These are phyloP conservation scores for Pichia terricola DNA, from an alignment of 1,139 yeast species.

Conservation along the genomic window DNA sequence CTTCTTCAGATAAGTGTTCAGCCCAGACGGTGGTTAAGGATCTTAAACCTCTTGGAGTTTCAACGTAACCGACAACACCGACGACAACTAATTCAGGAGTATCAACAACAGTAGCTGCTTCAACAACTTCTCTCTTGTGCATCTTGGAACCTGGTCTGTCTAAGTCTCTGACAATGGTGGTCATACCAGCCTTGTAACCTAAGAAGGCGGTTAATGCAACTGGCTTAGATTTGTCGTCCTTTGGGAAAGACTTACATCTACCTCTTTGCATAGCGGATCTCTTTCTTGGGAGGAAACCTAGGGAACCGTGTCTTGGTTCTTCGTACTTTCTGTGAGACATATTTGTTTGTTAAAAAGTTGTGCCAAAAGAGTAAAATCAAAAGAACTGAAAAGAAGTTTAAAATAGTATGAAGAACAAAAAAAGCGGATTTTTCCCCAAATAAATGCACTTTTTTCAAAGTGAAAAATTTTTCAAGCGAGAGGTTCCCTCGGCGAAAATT, in stretches of 20 bases:
- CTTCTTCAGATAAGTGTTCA: slow-evolving; percentile 98
- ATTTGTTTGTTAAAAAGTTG: slow-evolving; percentile 8
- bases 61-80: slow-evolving; percentile 99
- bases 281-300: slow-evolving; percentile 99
- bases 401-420: background rate
- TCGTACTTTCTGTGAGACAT: slow-evolving; percentile 99
- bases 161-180: slow-evolving; percentile 99
- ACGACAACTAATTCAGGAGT: slow-evolving; percentile 98
- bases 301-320: slow-evolving; percentile 99
- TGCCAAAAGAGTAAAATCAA: slow-evolving; percentile 6
- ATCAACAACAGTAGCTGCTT: slow-evolving; percentile 98
- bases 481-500: too few relatives aligned
- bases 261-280: slow-evolving; percentile 99
- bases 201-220: slow-evolving; percentile 99
- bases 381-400: slow-evolving; percentile 6
- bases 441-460: too few relatives aligned
- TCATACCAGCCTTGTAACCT: slow-evolving; percentile 99
- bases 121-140: slow-evolving; percentile 99
- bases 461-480: too few relatives aligned
- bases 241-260: slow-evolving; percentile 98
- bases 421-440: background rate
- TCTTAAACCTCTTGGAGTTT: slow-evolving; percentile 99
- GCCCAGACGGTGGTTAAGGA: slow-evolving; percentile 99
- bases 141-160: slow-evolving; percentile 99
- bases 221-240: slow-evolving; percentile 96